These are phyloP conservation scores for Leptographium procerum DNA, from an alignment of 2,329 filamentous ascomycete species.

Conservation along the genomic window DNA sequence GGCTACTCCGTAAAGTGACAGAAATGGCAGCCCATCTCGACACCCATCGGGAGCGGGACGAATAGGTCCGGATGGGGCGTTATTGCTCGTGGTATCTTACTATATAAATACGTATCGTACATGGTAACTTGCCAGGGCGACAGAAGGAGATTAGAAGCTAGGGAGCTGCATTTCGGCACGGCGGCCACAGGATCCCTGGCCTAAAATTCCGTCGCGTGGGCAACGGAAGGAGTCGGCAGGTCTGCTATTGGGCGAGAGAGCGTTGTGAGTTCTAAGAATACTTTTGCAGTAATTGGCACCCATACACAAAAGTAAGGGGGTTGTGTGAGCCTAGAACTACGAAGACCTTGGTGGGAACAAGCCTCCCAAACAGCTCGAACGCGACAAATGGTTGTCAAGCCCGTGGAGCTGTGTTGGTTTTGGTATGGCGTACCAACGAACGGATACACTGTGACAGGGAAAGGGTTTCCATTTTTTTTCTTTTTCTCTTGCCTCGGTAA, in stretches of 20 bases:
- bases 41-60: background rate
- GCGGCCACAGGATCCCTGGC: background rate
- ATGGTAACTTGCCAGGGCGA: too few species aligned
- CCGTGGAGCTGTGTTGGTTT: background rate
- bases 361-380: background rate
- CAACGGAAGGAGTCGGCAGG: background rate
- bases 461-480: background rate
- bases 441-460: background rate
- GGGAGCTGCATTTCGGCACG: background rate
- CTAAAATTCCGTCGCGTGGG: background rate
- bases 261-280: background rate
- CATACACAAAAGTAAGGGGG: background rate
- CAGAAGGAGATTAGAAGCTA: background rate
- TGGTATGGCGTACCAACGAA: background rate
- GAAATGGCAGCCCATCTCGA: constrained; percentile 1
- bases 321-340: background rate
- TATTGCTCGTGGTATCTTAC: background rate
- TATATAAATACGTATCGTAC: background rate
- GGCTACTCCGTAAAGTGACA: background rate
- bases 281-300: background rate
- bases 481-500: too few species aligned
- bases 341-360: background rate
- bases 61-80: background rate
- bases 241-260: too few species aligned
- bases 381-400: background rate